Conservation (phyloP, 257 asterid species). For the Fraxinus excelsior region DNA sequence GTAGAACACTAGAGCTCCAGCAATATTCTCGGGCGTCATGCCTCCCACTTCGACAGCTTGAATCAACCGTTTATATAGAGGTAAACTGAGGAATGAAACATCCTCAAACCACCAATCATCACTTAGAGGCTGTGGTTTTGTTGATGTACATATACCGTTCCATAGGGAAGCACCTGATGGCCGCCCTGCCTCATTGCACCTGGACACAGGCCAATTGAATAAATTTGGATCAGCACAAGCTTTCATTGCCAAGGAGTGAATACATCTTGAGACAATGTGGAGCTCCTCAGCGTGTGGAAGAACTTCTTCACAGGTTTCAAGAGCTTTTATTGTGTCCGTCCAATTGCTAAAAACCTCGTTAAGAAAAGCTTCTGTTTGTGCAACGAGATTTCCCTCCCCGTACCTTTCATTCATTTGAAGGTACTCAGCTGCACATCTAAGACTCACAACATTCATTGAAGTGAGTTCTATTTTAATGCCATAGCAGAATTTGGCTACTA, state of each 20-base stretch:
- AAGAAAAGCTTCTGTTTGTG: conserved; percentile 62
- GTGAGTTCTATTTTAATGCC: conserved; percentile 80
- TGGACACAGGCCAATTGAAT: conserved; percentile 59
- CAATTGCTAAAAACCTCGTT: conserved; percentile 64
- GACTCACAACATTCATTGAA: conserved; percentile 65
- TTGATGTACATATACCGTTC: conserved; percentile 58
- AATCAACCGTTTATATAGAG: conserved; percentile 65
- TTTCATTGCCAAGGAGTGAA: conserved; percentile 70
- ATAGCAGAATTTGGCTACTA: conserved; percentile 81
- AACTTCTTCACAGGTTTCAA: conserved; percentile 81
- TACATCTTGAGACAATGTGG: conserved; percentile 73
- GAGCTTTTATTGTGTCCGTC: conserved; percentile 85
- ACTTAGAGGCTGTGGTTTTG: conserved; percentile 19
- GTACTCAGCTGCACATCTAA: conserved; percentile 83
- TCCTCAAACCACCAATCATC: conserved; percentile 97
- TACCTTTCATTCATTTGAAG: conserved; percentile 81
- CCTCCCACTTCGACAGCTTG: conserved; percentile 76
- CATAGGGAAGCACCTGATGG: conserved; percentile 37
- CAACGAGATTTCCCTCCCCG: conserved; percentile 75
- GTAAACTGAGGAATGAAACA: conserved; percentile 70
- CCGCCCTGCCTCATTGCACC: conserved; percentile 29
- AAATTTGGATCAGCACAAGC: conserved; percentile 73
- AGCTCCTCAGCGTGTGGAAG: conserved; percentile 71
- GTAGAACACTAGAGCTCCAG: conserved; percentile 68
- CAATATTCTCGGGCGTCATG: conserved; percentile 62